Percentiles rank a stretch among this genome's conserved stretches.
These are phyloP conservation scores for Lichenothelia convexa DNA, from an alignment of 495 filamentous ascomycete genomes.

Conservation along the genomic window DNA sequence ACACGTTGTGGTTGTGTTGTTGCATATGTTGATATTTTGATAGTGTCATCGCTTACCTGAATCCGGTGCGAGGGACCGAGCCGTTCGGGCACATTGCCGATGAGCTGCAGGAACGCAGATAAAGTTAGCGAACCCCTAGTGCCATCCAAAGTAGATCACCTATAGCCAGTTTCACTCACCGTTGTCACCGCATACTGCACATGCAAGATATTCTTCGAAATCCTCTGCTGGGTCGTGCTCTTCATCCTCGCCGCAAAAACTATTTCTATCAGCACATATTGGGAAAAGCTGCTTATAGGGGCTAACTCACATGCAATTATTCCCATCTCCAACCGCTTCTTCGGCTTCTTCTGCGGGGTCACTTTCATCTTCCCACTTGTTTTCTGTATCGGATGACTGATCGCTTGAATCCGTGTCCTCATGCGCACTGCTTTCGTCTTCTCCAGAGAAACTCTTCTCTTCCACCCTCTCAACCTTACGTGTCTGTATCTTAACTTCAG, in stretches of 20 bases:
- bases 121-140: slow-evolving; percentile 18
- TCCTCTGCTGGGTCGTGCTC: slow-evolving; percentile 74
- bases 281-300: background rate
- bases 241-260: slow-evolving; percentile 66
- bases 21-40: too few species aligned
- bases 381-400: slow-evolving; percentile 51
- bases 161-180: slow-evolving; percentile 39
- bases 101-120: slow-evolving; percentile 45
- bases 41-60: slow-evolving; percentile 35
- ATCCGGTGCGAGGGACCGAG: slow-evolving; percentile 46
- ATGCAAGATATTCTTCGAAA: slow-evolving; percentile 71
- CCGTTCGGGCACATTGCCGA: slow-evolving; percentile 77
- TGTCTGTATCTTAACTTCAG: slow-evolving; percentile 1
- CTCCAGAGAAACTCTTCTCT: slow-evolving; percentile 24
- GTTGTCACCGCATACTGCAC: slow-evolving; percentile 68
- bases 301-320: slow-evolving; percentile 50
- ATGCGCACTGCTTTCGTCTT: slow-evolving; percentile 22
- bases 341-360: slow-evolving; percentile 48
- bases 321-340: slow-evolving; percentile 39
- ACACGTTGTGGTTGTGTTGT: too few species aligned
- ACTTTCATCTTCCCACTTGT: slow-evolving; percentile 46
- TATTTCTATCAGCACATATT: slow-evolving; percentile 11
- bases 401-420: slow-evolving; percentile 47
- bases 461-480: slow-evolving; percentile 6
- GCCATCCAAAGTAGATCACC: slow-evolving; percentile 11